Conservation (phyloP, 306 rosid genomes). For the Sphenostylis stenocarpa region DNA sequence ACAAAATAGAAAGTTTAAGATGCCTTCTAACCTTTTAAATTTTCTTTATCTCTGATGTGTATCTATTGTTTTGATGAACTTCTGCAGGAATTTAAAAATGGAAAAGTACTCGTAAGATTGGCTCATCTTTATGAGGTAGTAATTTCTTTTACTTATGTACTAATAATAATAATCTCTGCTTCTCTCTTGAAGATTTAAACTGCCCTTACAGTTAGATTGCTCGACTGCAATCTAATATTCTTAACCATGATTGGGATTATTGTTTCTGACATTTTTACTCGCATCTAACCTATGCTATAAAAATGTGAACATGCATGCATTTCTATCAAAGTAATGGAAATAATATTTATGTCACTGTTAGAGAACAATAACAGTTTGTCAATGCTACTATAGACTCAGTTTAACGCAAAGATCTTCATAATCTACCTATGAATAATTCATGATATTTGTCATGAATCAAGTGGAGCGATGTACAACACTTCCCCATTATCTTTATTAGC, state of each 20-base stretch:
- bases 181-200: conserved; percentile 21
- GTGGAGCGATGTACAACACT: background rate
- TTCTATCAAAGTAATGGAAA: background rate
- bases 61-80: conserved; percentile 23
- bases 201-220: background rate
- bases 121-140: conserved; percentile 85
- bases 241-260: background rate
- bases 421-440: background rate
- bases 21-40: conserved; percentile 11
- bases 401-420: background rate
- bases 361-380: conserved; percentile 12
- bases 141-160: conserved; percentile 31
- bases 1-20: conserved; percentile 26
- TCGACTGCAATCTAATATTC: background rate
- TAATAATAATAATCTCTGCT: background rate
- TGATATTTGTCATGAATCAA: conserved; percentile 22
- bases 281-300: conserved; percentile 13
- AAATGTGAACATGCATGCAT: conserved; percentile 16
- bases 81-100: conserved; percentile 75
- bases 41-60: background rate
- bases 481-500: background rate
- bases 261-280: background rate
- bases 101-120: conserved; percentile 74
- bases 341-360: background rate
- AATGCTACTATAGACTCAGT: background rate